Base-by-base conservation (phyloP, 129 eudicot genomes). In the Tagetes erecta region DNA sequence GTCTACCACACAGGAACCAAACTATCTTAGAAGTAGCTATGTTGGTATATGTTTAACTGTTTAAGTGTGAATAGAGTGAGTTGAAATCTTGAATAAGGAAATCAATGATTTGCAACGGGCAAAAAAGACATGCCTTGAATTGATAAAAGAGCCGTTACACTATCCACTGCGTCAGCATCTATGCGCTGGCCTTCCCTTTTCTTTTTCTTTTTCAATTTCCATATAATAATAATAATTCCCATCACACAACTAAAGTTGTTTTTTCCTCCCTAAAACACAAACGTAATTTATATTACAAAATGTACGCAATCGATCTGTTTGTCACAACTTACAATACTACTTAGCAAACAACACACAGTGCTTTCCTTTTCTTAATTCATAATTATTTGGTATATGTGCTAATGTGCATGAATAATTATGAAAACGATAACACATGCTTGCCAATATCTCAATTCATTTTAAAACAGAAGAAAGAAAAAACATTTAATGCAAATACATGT, bases 81-180 rank as follows among this genome's bases (percentile, higher is more conserved):
- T 4, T 6, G 10, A 45, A 1, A 20, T 20, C 27, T 20, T 13
- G 46, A 49, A 5, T 35, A 64, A 36, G 8, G 0, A 30, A 49
- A 37, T 20, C 10, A 37, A 49, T 38, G 2, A 42, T 7, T 6
- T 64, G 50, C 72, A 75, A 64, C 79, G 50, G 79, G 42, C 65
- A 64, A 72, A 64, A 72, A 51, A 51, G 12, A 11, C 53, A 44
- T 20, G 42, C 65, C 65, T 75, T 9, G 55, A 64, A 75, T 64
- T 64, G 72, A 75, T 39, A 75, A 75, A 64, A 75, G 55, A 64
- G 79, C 79, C 79, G 79, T 64, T 64, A 75, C 42, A 38, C 71
- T 49, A 64, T 74, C 71, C 71, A 14, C 14, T 49, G 5, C 53
- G 70, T 74, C 71, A 74, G 47, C 70, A 47, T 44, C 20, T 20